Evolutionary conservation across 352 stramenopile species (phyloP).

Genomic region (Phytophthora meadii): DNA sequence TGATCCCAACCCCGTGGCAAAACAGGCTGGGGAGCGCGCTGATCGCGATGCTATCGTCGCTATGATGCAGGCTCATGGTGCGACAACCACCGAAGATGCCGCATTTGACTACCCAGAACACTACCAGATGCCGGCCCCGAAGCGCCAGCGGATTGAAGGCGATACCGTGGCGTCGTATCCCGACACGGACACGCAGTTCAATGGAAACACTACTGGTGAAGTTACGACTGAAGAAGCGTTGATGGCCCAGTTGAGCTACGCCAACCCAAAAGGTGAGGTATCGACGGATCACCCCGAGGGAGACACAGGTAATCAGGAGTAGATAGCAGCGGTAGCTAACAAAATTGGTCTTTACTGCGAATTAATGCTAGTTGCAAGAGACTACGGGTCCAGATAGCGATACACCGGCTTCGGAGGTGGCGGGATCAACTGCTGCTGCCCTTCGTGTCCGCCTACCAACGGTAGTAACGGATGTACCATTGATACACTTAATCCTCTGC

Average conservation of each 20-base stretch:
- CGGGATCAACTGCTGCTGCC: slow-evolving; percentile 11
- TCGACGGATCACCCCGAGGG: slow-evolving; percentile 27
- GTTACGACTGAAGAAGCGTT: slow-evolving; percentile 30
- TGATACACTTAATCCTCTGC: slow-evolving; percentile 15
- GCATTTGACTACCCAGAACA: slow-evolving; percentile 83
- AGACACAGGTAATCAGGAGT: slow-evolving; percentile 17
- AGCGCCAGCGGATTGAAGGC: slow-evolving; percentile 73
- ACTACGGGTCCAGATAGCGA: slow-evolving; percentile 47
- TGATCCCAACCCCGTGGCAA: slow-evolving; percentile 94
- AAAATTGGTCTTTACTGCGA: slow-evolving; percentile 25
- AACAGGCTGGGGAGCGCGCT: slow-evolving; percentile 83
- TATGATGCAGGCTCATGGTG: slow-evolving; percentile 79
- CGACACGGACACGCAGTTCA: slow-evolving; percentile 72
- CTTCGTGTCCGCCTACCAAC: background rate
- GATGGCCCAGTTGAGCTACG: slow-evolving; percentile 71
- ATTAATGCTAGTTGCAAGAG: slow-evolving; percentile 18
- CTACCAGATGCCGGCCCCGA: slow-evolving; percentile 76
- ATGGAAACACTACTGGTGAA: slow-evolving; percentile 1
- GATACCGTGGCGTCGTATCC: slow-evolving; percentile 76
- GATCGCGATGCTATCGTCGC: slow-evolving; percentile 91
- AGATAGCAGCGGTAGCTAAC: slow-evolving; percentile 2
- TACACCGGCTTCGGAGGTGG: slow-evolving; percentile 48
- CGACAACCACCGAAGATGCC: slow-evolving; percentile 57
- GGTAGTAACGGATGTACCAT: slow-evolving; percentile 39
- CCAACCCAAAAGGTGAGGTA: slow-evolving; percentile 43